Base-by-base conservation (phyloP, 306 rosid species). In the Acacia acuminata region DNA sequence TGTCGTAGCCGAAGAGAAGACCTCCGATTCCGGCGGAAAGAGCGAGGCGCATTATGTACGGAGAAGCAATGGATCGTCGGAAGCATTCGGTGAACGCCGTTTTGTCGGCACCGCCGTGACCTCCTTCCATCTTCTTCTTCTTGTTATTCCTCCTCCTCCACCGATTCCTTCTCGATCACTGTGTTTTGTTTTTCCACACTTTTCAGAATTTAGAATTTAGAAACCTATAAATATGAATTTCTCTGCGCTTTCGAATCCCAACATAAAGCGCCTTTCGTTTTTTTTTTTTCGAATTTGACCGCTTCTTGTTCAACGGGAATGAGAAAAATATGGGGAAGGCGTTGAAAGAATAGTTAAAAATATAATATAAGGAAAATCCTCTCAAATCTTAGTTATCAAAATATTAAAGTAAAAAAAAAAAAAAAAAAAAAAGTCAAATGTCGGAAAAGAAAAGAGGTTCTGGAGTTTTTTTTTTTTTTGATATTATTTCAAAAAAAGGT, bases 1-100 rank as follows among this genome's bases (percentile, higher is more conserved):
- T 94, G n/a, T 92, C 96, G 10, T 94, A 94, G 78, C 97, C 98
- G 58, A 94, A 94, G 34, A 94, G 93, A 25, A 94, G 97, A 45
- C 97, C 97, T 14, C 97, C 97, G 36, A 94, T 83, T 71, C 97
- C 98, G 15, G 97, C 97, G 42, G 98, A 91, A 14, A 91, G 45
- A 34, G 98, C 98, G 24, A 94, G 98, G 12, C 93, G 91, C 94
- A 94, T 86, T 12, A 92, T 83, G 69, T 91, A 92, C 5, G 98
- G 98, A 3, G 90, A 91, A 75, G 68, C 87, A 83, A 86, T 87
- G 77, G 90, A 77, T 75, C 92, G 90, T 17, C 79, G 80, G 90
- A 89, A 91, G 69, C 96, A 92, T 84, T 92, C 93, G 13, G 87
- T 75, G 78, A 89, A 87, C 60, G 87, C 91, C 3, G 94, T 82